These are phyloP conservation scores for Calonectria pseudoturangicola DNA, from an alignment of 2,329 filamentous ascomycete genomes.

Conservation along the genomic window DNA sequence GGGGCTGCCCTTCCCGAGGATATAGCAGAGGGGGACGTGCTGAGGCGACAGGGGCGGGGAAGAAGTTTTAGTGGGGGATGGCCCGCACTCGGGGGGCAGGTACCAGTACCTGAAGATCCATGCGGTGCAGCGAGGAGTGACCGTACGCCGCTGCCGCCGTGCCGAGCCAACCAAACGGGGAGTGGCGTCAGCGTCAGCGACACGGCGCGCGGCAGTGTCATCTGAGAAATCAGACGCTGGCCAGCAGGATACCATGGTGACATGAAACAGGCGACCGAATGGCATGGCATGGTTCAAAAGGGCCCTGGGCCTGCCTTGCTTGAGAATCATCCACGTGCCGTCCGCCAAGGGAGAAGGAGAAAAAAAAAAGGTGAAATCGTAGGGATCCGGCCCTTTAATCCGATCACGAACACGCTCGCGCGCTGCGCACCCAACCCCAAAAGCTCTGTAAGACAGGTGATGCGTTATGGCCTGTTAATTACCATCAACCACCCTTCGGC, in stretches of 20 bases:
- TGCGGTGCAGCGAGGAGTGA: neutral
- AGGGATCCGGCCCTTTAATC: neutral
- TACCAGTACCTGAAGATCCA: constrained; percentile 27
- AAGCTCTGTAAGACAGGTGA: constrained; percentile 1
- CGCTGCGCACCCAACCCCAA: neutral
- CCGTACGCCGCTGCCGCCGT: neutral
- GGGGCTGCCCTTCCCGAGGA: constrained; percentile 5
- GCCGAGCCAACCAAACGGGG: constrained; percentile 19
- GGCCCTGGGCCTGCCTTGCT: neutral
- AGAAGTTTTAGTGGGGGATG: constrained; percentile 5
- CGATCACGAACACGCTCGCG: constrained; percentile 1
- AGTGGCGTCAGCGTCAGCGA: constrained; percentile 11
- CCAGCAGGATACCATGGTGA: neutral
- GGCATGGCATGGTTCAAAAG: neutral
- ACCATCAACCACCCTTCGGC: neutral
- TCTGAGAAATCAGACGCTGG: constrained; percentile 20
- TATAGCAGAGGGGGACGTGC: constrained; percentile 14
- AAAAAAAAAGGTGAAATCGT: neutral
- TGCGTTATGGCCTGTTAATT: neutral
- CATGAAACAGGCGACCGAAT: constrained; percentile 10
- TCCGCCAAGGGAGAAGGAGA: no score
- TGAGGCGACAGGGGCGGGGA: constrained; percentile 26
- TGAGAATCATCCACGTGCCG: neutral
- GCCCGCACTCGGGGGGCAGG: constrained; percentile 1
- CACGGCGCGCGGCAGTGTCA: constrained; percentile 23